phyloP scores from a whole-genome alignment of 495 filamentous ascomycete species.

The Penicillium lividum region DNA sequence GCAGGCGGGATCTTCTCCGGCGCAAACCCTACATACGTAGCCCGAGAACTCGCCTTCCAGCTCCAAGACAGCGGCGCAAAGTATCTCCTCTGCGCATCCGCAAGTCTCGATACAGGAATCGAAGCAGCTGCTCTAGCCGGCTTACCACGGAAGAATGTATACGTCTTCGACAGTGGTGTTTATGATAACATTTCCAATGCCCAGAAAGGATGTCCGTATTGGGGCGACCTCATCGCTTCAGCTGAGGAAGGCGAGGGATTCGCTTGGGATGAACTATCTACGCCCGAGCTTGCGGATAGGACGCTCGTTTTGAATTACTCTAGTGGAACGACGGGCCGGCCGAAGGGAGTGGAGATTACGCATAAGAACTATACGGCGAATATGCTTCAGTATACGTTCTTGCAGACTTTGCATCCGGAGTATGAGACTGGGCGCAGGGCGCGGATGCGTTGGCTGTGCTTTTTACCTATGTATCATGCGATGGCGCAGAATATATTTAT shows the following conservation, averaged over 20 bases:
- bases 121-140: conserved; percentile 45
- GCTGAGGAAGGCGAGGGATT: conserved; percentile 45
- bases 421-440: conserved; percentile 34
- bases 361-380: conserved; percentile 75
- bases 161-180: conserved; percentile 50
- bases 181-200: conserved; percentile 41
- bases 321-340: conserved; percentile 77
- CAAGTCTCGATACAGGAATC: conserved; percentile 43
- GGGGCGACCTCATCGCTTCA: conserved; percentile 49
- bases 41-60: conserved; percentile 72
- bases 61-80: conserved; percentile 67
- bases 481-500: conserved; percentile 53
- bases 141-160: conserved; percentile 41
- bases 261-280: conserved; percentile 42
- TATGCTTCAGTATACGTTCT: conserved; percentile 55
- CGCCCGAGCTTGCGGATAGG: conserved; percentile 37
- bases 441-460: conserved; percentile 51
- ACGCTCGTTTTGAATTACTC: conserved; percentile 69
- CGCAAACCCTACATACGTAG: conserved; percentile 74
- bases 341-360: conserved; percentile 81
- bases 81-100: conserved; percentile 60
- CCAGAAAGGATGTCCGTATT: conserved; percentile 47
- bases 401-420: conserved; percentile 48
- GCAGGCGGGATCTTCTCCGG: conserved; percentile 80
- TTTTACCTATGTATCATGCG: conserved; percentile 78